A percentile compares a stretch with the other conserved stretches of the same genome.
Conservation (phyloP, 2,329 filamentous ascomycete species). For the Neofusicoccum kwambonambiense region DNA sequence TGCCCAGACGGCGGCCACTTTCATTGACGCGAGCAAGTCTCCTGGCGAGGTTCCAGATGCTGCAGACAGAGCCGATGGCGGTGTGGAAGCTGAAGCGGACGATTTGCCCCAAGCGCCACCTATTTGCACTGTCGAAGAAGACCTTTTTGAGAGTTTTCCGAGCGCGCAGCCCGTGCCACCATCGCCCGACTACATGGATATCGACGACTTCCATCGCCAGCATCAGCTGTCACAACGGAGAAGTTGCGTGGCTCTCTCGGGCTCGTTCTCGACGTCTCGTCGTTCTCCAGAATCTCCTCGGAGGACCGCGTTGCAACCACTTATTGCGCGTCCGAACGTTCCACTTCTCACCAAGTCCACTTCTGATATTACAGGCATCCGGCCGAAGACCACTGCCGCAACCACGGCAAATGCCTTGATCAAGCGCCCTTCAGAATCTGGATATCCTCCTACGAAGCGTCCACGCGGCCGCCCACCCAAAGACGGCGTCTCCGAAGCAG, state of each 20-base stretch:
- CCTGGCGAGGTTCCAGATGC: background rate
- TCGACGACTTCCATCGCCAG: background rate
- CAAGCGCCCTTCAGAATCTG: background rate
- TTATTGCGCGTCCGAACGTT: background rate
- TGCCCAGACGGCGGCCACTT: background rate
- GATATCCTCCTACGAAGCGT: background rate
- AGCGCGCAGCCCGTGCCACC: background rate
- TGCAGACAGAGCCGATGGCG: background rate
- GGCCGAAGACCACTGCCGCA: background rate
- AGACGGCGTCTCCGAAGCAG: background rate
- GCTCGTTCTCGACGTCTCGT: background rate
- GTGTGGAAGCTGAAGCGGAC: background rate
- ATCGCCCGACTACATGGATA: slow-evolving; percentile 13
- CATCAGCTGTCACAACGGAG: background rate
- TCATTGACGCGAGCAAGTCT: background rate
- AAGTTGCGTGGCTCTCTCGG: background rate
- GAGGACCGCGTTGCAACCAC: background rate
- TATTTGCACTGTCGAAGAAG: background rate
- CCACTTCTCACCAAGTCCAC: background rate
- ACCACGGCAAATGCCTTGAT: background rate
- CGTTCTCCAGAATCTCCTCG: background rate
- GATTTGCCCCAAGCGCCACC: background rate
- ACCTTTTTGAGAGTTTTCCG: background rate
- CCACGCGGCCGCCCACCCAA: background rate
- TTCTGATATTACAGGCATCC: background rate